Conservation (phyloP, 2,329 filamentous ascomycete species). For the Sphaerulina musiva region DNA sequence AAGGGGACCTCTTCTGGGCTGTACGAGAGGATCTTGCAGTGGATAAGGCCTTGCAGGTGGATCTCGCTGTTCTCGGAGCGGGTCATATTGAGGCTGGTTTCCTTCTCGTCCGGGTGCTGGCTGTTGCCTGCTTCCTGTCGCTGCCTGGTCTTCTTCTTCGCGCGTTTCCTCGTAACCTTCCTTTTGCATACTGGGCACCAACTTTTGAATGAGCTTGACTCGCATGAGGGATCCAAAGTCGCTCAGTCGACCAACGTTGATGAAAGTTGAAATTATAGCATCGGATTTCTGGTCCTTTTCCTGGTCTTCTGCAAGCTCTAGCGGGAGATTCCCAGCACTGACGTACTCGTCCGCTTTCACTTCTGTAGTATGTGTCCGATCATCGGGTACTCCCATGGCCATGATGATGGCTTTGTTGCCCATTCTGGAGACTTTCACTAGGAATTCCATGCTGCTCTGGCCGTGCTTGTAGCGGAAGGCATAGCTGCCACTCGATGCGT, state of each 20-base stretch:
- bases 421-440: constrained; percentile 74
- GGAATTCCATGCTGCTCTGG: constrained; percentile 76
- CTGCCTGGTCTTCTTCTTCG: constrained; percentile 21
- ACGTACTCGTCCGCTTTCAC: constrained; percentile 68
- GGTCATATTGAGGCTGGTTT: constrained; percentile 40
- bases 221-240: constrained; percentile 68
- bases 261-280: constrained; percentile 57
- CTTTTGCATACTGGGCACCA: constrained; percentile 69
- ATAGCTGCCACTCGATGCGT: constrained; percentile 61
- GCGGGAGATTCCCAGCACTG: constrained; percentile 53
- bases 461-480: constrained; percentile 81
- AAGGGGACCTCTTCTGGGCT: constrained; percentile 48
- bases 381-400: constrained; percentile 70
- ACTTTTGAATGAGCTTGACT: constrained; percentile 72
- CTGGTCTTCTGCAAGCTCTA: constrained; percentile 26
- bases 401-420: constrained; percentile 79
- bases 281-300: constrained; percentile 38
- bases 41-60: constrained; percentile 64
- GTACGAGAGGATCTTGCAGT: constrained; percentile 52
- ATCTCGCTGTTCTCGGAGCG: constrained; percentile 46
- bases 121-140: constrained; percentile 11
- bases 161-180: constrained; percentile 65
- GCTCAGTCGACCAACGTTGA: constrained; percentile 61
- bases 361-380: constrained; percentile 74
- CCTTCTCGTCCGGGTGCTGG: constrained; percentile 24